Percentiles rank a stretch among this genome's conserved stretches.
phyloP scores from a whole-genome alignment of 2,329 filamentous ascomycete species.

The Colletotrichum sp. region DNA sequence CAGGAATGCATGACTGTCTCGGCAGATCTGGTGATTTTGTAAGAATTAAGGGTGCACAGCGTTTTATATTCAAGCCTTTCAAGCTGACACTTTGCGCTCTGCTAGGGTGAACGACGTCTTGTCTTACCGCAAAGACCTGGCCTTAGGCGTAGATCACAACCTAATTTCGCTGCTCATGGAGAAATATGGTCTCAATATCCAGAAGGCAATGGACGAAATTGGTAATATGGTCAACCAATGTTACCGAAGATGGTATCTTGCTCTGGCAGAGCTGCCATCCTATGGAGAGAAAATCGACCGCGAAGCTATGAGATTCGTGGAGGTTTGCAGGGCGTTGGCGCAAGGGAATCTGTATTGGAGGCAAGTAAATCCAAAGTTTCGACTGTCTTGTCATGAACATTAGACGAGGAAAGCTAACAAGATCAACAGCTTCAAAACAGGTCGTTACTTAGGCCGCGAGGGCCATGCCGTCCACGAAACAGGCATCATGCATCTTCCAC shows the following conservation, averaged over 20 bases:
- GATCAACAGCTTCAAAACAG: neutral
- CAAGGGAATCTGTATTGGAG: neutral
- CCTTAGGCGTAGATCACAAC: neutral
- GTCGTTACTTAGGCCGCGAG: neutral
- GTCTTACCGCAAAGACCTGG: neutral
- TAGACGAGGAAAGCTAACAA: neutral
- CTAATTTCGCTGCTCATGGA: neutral
- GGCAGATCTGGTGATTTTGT: neutral
- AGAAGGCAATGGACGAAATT: neutral
- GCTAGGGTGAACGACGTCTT: neutral
- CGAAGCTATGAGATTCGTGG: neutral
- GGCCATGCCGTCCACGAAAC: neutral
- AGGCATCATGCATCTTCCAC: neutral
- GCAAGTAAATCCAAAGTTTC: neutral
- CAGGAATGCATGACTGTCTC: neutral
- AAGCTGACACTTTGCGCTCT: neutral
- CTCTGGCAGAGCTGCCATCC: neutral
- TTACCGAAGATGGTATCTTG: neutral
- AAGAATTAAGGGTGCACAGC: neutral
- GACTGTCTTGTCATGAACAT: neutral
- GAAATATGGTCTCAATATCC: neutral
- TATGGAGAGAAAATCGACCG: neutral
- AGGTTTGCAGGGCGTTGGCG: neutral
- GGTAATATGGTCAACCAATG: neutral
- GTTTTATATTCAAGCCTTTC: neutral